Evolutionary conservation across 768 basidiomycete species (phyloP).

Genomic region (Russula brevipes): DNA sequence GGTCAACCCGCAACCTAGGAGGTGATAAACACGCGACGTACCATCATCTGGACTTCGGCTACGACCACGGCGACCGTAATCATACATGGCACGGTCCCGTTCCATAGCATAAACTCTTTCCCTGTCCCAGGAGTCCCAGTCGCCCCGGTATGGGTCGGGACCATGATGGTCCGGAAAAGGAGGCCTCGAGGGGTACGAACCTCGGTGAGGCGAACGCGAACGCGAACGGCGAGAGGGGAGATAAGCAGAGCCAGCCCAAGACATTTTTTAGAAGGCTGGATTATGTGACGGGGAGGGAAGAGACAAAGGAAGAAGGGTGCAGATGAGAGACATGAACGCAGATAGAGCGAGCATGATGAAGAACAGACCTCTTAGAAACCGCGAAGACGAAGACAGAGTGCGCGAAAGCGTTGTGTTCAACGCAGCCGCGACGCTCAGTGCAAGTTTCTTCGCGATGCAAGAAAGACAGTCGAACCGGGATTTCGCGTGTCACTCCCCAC

Average conservation of each 20-base stretch:
- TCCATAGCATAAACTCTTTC: slow-evolving; percentile 67
- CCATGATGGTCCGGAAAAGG: slow-evolving; percentile 55
- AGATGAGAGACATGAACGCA: slow-evolving; percentile 66
- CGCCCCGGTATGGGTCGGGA: slow-evolving; percentile 53
- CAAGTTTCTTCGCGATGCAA: slow-evolving; percentile 63
- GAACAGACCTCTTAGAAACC: slow-evolving; percentile 82
- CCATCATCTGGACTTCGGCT: slow-evolving; percentile 83
- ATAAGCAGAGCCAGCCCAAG: slow-evolving; percentile 66
- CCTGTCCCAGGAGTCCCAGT: slow-evolving; percentile 71
- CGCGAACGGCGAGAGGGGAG: slow-evolving; percentile 74
- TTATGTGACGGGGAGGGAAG: slow-evolving; percentile 49
- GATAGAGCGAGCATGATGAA: slow-evolving; percentile 84
- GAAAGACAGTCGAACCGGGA: slow-evolving; percentile 27
- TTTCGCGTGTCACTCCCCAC: slow-evolving; percentile 11
- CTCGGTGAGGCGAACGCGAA: slow-evolving; percentile 67
- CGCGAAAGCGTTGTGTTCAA: slow-evolving; percentile 37
- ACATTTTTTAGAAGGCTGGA: slow-evolving; percentile 48
- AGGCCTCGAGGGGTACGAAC: slow-evolving; percentile 49
- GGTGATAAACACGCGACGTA: slow-evolving; percentile 28
- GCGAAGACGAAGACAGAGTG: slow-evolving; percentile 39
- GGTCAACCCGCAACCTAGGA: background rate
- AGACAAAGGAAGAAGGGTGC: slow-evolving; percentile 45
- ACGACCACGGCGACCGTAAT: slow-evolving; percentile 63
- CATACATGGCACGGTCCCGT: slow-evolving; percentile 63
- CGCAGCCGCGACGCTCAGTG: slow-evolving; percentile 37